A percentile compares a stretch with the other conserved stretches of the same genome.
Conservation (phyloP, 2,329 filamentous ascomycete species). For the Phaeoacremonium minimum region DNA sequence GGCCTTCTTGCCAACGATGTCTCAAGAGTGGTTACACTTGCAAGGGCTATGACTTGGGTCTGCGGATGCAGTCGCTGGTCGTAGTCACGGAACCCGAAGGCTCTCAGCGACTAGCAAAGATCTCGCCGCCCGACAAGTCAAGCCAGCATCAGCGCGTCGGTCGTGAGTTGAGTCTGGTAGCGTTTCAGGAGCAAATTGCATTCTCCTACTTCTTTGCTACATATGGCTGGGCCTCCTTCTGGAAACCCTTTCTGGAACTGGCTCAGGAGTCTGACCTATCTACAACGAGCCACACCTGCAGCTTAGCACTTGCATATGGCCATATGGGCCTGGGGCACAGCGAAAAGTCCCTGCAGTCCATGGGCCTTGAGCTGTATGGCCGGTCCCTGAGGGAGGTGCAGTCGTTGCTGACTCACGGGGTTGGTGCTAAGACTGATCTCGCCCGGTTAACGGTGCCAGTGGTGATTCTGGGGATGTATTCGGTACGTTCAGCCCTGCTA, state of each 20-base stretch:
- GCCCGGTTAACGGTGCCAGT: constrained; percentile 8
- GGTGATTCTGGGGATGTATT: constrained; percentile 11
- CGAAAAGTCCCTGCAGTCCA: constrained; percentile 7
- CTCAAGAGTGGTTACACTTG: constrained; percentile 15
- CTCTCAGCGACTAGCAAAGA: constrained; percentile 13
- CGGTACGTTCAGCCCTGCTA: constrained; percentile 4
- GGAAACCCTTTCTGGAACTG: constrained; percentile 18
- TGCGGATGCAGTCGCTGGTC: constrained; percentile 19
- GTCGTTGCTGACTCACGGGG: constrained; percentile 4
- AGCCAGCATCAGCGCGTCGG: constrained; percentile 1
- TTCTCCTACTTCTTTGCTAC: constrained; percentile 20
- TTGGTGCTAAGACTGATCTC: constrained; percentile 3
- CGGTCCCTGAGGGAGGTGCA: constrained; percentile 8
- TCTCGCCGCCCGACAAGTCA: constrained; percentile 5
- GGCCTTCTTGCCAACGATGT: constrained; percentile 16
- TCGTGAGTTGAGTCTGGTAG: constrained; percentile 12
- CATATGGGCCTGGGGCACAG: constrained; percentile 9
- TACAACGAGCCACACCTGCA: constrained; percentile 11
- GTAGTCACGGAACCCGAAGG: constrained; percentile 15
- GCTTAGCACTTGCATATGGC: constrained; percentile 11
- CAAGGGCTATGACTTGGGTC: constrained; percentile 17
- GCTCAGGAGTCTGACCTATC: constrained; percentile 10
- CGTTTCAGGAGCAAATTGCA: constrained; percentile 19
- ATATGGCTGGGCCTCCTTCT: constrained; percentile 22
- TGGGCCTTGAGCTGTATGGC: constrained; percentile 10